Evolutionary conservation across 1,284 basidiomycete species (phyloP).

Genomic region (Moesziomyces parantarcticus): DNA sequence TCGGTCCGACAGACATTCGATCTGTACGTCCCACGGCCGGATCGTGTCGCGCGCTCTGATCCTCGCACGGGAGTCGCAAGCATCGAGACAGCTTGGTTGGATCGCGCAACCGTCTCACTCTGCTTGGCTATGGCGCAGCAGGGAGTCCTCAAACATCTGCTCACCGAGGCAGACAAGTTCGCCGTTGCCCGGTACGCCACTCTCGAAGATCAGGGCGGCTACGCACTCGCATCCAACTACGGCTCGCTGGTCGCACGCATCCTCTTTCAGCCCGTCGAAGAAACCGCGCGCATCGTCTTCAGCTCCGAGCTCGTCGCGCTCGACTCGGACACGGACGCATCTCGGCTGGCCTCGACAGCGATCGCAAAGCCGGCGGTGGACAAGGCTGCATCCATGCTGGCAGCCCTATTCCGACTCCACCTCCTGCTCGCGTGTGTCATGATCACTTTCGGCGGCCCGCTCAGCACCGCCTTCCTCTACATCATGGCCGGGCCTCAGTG

Average conservation of each 20-base stretch:
- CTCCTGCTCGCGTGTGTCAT: conserved; percentile 46
- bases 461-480: conserved; percentile 50
- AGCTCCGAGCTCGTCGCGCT: conserved; percentile 14
- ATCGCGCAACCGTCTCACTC: conserved; percentile 67
- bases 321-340: conserved; percentile 1
- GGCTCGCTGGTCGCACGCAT: conserved; percentile 63
- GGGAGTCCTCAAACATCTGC: conserved; percentile 88
- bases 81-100: conserved; percentile 17
- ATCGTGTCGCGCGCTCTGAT: background rate
- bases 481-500: conserved; percentile 60
- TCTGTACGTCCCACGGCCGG: conserved; percentile 69
- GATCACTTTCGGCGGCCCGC: conserved; percentile 52
- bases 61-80: background rate
- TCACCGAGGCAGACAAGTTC: conserved; percentile 95
- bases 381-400: conserved; percentile 21
- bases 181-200: conserved; percentile 58
- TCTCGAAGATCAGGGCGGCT: conserved; percentile 64
- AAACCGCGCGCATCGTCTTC: conserved; percentile 59
- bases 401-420: conserved; percentile 49
- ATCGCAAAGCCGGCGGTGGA: background rate
- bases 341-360: no score
- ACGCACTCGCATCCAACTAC: conserved; percentile 66
- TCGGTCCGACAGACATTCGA: conserved; percentile 83
- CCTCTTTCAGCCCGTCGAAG: conserved; percentile 66
- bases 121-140: conserved; percentile 84